These are phyloP conservation scores for Nigrospora oryzae DNA, from an alignment of 2,329 filamentous ascomycete species.

Conservation along the genomic window DNA sequence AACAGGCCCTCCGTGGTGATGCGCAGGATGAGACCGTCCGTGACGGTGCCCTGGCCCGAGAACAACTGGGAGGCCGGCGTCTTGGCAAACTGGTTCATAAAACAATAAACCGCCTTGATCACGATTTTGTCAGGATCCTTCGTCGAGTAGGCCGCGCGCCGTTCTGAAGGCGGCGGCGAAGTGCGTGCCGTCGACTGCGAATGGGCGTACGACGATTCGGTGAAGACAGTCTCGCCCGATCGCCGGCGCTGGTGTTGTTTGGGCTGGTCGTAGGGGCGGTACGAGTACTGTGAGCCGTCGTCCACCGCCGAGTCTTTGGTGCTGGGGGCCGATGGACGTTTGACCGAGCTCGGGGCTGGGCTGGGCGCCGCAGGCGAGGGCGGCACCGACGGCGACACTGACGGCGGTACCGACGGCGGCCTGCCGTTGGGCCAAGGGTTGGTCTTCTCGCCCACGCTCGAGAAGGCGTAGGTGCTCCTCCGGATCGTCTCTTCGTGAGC, in stretches of 20 bases:
- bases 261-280: constrained; percentile 67
- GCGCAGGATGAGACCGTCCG: constrained; percentile 83
- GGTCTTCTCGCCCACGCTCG: constrained; percentile 58
- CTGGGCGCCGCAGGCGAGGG: constrained; percentile 17
- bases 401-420: constrained; percentile 29
- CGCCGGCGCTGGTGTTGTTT: constrained; percentile 49
- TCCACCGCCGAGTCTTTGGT: constrained; percentile 52
- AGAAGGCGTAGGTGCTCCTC: constrained; percentile 52
- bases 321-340: constrained; percentile 23
- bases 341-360: constrained; percentile 14
- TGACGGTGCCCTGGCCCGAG: constrained; percentile 75
- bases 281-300: constrained; percentile 63
- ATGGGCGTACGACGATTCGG: constrained; percentile 79
- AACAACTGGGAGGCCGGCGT: constrained; percentile 88
- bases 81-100: constrained; percentile 80
- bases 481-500: constrained; percentile 24
- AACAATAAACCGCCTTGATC: constrained; percentile 85
- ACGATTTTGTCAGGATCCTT: constrained; percentile 94
- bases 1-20: constrained; percentile 93
- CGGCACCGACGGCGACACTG: constrained; percentile 11
- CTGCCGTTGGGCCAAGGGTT: constrained; percentile 62
- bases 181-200: constrained; percentile 79
- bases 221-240: constrained; percentile 64
- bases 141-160: constrained; percentile 69
- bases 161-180: constrained; percentile 68